phyloP scores from a whole-genome alignment of 129 eudicot genomes.

The Escallonia rubra region DNA sequence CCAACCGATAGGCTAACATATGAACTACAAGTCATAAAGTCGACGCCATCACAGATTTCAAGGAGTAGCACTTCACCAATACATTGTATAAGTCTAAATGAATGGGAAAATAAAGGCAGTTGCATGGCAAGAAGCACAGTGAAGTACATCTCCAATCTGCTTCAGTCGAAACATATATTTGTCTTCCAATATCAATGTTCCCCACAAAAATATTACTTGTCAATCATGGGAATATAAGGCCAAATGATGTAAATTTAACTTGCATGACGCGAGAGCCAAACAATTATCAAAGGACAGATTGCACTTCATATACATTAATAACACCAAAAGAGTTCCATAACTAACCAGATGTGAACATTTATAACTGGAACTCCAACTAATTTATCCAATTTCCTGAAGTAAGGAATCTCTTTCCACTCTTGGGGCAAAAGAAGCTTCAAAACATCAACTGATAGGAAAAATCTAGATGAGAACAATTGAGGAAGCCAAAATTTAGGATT shows the following conservation, averaged over 20 bases:
- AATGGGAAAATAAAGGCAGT: not conserved
- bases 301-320: not conserved
- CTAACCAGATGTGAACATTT: constrained; percentile 98
- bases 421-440: constrained; percentile 94
- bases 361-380: constrained; percentile 99
- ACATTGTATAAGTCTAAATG: too few species aligned
- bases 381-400: constrained; percentile 88
- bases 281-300: too few species aligned
- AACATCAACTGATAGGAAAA: constrained; percentile 71
- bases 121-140: not conserved
- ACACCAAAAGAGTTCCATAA: not conserved
- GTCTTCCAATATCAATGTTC: too few species aligned
- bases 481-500: not conserved
- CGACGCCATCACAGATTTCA: too few species aligned
- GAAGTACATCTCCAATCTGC: too few species aligned
- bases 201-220: too few species aligned
- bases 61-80: too few species aligned
- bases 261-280: too few species aligned
- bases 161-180: too few species aligned
- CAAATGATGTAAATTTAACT: too few species aligned
- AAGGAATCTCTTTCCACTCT: constrained; percentile 88
- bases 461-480: constrained; percentile 17
- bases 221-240: too few species aligned
- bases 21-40: not conserved
- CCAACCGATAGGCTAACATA: not conserved